Conservation (phyloP, 1,284 basidiomycete genomes). For the Pyrrhoderma lamaoense region DNA sequence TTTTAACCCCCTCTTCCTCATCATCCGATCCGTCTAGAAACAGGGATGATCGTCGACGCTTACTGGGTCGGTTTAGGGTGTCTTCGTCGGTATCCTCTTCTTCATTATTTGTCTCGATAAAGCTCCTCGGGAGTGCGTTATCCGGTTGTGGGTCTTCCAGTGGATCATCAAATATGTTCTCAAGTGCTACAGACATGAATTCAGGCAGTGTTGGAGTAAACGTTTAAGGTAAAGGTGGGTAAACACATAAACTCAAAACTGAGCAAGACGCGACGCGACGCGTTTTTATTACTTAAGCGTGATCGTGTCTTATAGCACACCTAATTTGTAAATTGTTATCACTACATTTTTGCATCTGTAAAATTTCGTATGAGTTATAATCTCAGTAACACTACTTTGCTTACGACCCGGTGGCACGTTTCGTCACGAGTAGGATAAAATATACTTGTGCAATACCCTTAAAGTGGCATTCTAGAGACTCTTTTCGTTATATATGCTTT, state of each 20-base stretch:
- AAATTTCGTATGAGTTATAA: too few relatives aligned
- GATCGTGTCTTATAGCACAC: not conserved
- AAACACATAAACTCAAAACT: not conserved
- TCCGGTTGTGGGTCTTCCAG: constrained; percentile 10
- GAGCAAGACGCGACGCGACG: constrained; percentile 15
- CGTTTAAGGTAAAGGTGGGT: not conserved
- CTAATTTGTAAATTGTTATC: too few relatives aligned
- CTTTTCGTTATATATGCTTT: too few relatives aligned
- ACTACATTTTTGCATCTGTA: too few relatives aligned
- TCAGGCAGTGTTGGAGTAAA: constrained; percentile 3
- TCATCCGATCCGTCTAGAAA: constrained; percentile 36
- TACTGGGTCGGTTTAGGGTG: constrained; percentile 19
- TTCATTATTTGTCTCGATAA: not conserved
- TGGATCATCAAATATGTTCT: constrained; percentile 22
- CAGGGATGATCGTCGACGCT: constrained; percentile 24
- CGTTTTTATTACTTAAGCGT: constrained; percentile 2
- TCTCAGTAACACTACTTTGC: too few relatives aligned
- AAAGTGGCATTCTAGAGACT: too few relatives aligned
- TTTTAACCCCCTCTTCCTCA: constrained; percentile 20
- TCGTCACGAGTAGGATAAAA: too few relatives aligned
- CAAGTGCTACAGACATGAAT: constrained; percentile 18
- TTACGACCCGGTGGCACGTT: too few relatives aligned
- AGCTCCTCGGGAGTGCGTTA: not conserved
- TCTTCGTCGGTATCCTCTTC: constrained; percentile 13
- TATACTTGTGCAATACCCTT: too few relatives aligned